phyloP scores from a whole-genome alignment of 345 rosid species.

The Lepidium didymum region DNA sequence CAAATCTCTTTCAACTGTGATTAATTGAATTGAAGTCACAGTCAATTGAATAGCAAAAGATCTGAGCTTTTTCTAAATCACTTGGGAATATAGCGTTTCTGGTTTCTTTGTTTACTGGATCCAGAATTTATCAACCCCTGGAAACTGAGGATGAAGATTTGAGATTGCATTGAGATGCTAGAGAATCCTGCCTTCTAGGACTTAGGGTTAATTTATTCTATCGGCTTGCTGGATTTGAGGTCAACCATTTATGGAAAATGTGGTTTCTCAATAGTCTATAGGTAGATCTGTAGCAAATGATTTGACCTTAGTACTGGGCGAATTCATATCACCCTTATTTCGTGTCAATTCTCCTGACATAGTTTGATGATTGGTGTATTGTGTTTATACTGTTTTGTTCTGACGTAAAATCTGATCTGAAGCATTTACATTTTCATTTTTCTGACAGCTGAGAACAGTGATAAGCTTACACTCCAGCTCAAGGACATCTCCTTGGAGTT shows the following conservation, averaged over 20 bases:
- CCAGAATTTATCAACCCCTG: background rate
- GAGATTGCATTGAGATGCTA: background rate
- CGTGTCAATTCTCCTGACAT: background rate
- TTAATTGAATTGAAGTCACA: background rate
- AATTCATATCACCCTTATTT: background rate
- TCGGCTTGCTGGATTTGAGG: background rate
- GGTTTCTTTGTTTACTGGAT: background rate
- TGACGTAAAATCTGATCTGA: background rate
- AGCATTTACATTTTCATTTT: constrained; percentile 6
- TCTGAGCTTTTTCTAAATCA: background rate
- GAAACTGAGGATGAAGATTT: background rate
- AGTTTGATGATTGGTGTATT: background rate
- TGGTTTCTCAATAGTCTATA: background rate
- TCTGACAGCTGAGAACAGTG: constrained; percentile 40
- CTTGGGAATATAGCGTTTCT: background rate
- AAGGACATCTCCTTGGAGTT: constrained; percentile 58
- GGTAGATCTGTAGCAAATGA: background rate
- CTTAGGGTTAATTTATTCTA: background rate
- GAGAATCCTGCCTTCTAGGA: background rate
- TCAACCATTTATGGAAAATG: background rate
- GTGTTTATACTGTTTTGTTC: background rate
- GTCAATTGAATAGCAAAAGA: background rate
- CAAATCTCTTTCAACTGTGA: background rate
- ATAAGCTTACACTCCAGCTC: constrained; percentile 51
- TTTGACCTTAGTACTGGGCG: background rate